phyloP scores from a whole-genome alignment of 352 stramenopile species.

The Lagenidium sp. region DNA sequence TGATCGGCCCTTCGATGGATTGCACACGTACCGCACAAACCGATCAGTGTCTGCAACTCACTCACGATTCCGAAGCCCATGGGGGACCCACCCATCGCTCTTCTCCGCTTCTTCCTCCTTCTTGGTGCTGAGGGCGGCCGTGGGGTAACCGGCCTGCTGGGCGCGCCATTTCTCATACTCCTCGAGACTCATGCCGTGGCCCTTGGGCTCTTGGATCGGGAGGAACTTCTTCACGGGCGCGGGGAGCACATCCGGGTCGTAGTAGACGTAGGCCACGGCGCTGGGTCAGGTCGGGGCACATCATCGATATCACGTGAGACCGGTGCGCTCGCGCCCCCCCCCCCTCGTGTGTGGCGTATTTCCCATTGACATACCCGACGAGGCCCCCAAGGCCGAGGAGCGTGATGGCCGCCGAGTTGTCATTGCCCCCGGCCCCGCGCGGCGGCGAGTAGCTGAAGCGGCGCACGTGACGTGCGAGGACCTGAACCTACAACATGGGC shows the following conservation, averaged over 20 bases:
- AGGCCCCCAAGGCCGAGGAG: conserved; percentile 50
- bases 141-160: conserved; percentile 46
- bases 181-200: conserved; percentile 79
- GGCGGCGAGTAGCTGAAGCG: conserved; percentile 65
- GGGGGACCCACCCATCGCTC: too few relatives aligned
- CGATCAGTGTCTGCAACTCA: too few relatives aligned
- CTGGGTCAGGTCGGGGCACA: too few relatives aligned
- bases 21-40: background rate
- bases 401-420: conserved; percentile 82
- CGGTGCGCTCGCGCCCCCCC: background rate
- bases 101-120: conserved; percentile 32
- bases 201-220: conserved; percentile 72
- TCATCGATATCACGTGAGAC: background rate
- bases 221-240: conserved; percentile 64
- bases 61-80: too few relatives aligned
- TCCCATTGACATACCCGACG: conserved; percentile 42
- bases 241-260: conserved; percentile 76
- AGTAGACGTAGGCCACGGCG: conserved; percentile 75
- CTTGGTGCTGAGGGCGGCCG: conserved; percentile 19
- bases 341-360: too few relatives aligned
- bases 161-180: conserved; percentile 84
- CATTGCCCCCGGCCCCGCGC: conserved; percentile 39
- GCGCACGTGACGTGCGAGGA: conserved; percentile 24
- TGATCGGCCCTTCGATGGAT: background rate
- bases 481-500: conserved; percentile 7